Evolutionary conservation across 257 asterid genomes (phyloP), one percentile per base, ranked within the genome.

Genomic region (Capsicum pubescens): DNA sequence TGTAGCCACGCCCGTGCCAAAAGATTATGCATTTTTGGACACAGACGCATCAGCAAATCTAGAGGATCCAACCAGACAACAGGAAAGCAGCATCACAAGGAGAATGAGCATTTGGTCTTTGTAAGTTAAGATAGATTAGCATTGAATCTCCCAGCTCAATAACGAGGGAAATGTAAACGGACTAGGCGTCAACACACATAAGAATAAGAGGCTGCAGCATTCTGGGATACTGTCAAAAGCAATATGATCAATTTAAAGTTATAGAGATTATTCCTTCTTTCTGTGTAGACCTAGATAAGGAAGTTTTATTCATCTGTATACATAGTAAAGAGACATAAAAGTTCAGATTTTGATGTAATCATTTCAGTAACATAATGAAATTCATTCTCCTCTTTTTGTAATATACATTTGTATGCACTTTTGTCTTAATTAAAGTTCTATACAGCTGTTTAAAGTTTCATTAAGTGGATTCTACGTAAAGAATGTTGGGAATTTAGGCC

Each of bases 381-480:
- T 15, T 39, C 76, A 35, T 35, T 68, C 12, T 36, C 52, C 36
- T 68, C 76, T 59, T 36, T 14, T 68, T 67, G n/a, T 32, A 21
- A 21, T 35, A 67, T 35, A 35, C 21, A 70, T 44, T 46, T 0
- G 14, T 39, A 44, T 35, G 19, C 32, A 69, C 78, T 69, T 69
- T 69, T 42, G 80, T 76, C 63, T 76, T 21, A 13, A 76, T 76
- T 74, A 14, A 52, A 76, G 63, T 76, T 76, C 7, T 21, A 76
- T 52, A 76, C 46, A 76, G 81, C 63, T 76, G 63, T 44, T 71
- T 52, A 52, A 52, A 76, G 63, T 46, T 68, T 8, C 39, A 76
- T 76, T 76, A 52, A 76, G 63, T 76, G 81, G 81, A 52, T 76
- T 54, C 63, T 76, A 76, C 61, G 81, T 21, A 76, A 76, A 76